Evolutionary conservation across 441 rosid genomes (phyloP).

Genomic region (Adansonia grandidieri): DNA sequence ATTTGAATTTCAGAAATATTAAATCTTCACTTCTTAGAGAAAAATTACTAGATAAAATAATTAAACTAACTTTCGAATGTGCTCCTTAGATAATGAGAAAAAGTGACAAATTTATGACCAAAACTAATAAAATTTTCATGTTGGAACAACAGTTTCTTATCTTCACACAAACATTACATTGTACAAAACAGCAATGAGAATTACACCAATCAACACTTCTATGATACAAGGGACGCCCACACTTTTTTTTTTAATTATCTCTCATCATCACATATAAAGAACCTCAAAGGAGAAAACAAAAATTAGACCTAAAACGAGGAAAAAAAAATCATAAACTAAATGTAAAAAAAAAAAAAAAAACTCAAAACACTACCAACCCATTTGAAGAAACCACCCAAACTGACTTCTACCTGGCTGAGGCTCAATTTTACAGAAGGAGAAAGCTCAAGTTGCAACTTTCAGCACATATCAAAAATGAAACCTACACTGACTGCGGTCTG

Average conservation of each 20-base stretch:
- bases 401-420: conserved; percentile 38
- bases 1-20: too few relatives aligned
- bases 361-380: conserved; percentile 43
- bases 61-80: too few relatives aligned
- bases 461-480: conserved; percentile 25
- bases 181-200: conserved; percentile 39
- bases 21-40: too few relatives aligned
- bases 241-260: conserved; percentile 16
- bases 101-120: background rate
- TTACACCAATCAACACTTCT: conserved; percentile 52
- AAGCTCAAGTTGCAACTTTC: conserved; percentile 29
- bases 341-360: conserved; percentile 34
- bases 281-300: conserved; percentile 26
- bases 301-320: conserved; percentile 37
- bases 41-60: too few relatives aligned
- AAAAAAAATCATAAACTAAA: conserved; percentile 20
- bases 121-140: conserved; percentile 30
- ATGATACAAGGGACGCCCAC: conserved; percentile 52
- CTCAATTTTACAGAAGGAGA: conserved; percentile 48
- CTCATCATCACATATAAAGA: conserved; percentile 42
- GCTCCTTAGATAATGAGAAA: background rate
- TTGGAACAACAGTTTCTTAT: conserved; percentile 32
- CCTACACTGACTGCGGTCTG: conserved; percentile 37
- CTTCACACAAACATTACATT: conserved; percentile 47
- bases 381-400: conserved; percentile 31